Percentiles rank a stretch among this genome's conserved stretches.
Evolutionary conservation across 495 filamentous ascomycete genomes (phyloP).

Genomic region (Xylaria curta): DNA sequence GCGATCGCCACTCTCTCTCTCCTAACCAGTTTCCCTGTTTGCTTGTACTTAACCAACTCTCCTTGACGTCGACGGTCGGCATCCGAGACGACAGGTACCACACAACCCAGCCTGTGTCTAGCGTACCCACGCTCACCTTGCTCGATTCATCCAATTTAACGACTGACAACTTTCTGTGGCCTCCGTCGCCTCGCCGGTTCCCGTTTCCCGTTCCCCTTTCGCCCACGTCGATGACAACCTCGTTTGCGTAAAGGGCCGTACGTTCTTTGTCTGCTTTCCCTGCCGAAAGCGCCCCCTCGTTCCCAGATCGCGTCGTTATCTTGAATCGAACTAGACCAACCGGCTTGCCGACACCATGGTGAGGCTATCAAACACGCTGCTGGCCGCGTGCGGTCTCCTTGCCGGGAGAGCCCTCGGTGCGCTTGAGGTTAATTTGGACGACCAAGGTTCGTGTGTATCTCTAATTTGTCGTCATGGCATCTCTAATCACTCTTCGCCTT

Average conservation of each 20-base stretch:
- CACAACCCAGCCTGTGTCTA: not conserved
- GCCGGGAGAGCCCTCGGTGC: constrained; percentile 32
- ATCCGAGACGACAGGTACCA: not conserved
- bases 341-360: constrained; percentile 31
- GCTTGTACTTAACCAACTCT: not conserved
- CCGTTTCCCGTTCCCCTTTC: not conserved
- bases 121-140: too few species aligned
- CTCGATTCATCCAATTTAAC: not conserved
- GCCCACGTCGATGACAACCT: constrained; percentile 9
- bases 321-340: not conserved
- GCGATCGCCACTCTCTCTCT: constrained; percentile 1
- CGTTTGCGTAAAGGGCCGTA: not conserved
- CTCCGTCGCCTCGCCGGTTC: not conserved
- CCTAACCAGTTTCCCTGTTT: not conserved
- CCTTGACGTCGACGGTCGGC: constrained; percentile 1
- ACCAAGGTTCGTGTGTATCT: constrained; percentile 40
- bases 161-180: not conserved
- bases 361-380: constrained; percentile 36
- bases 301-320: not conserved
- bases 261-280: constrained; percentile 14
- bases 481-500: constrained; percentile 16
- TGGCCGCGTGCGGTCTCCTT: constrained; percentile 36
- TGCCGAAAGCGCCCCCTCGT: not conserved
- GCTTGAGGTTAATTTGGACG: constrained; percentile 44
- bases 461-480: not conserved